phyloP scores from a whole-genome alignment of 805 yeast species.

The Yamadazyma kitorensis region DNA sequence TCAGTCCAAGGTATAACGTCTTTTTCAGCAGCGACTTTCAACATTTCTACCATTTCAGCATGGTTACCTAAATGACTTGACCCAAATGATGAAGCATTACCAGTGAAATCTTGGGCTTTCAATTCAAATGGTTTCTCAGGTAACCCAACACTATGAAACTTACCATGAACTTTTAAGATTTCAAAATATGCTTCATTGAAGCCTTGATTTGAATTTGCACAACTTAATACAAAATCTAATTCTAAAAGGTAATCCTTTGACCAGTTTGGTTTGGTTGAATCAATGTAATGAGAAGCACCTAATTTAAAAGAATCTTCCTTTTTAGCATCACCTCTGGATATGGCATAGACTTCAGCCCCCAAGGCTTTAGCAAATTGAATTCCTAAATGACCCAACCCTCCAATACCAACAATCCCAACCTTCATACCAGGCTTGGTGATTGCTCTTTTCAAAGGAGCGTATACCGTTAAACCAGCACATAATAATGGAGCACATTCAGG shows the following conservation, averaged over 20 bases:
- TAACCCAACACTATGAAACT: constrained; percentile 64
- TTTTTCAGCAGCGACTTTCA: constrained; percentile 60
- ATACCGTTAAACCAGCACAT: constrained; percentile 57
- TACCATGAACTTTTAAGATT: constrained; percentile 55
- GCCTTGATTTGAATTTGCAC: constrained; percentile 36
- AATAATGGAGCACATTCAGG: constrained; percentile 49
- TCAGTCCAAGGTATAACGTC: constrained; percentile 63
- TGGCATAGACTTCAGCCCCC: constrained; percentile 61
- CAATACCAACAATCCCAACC: constrained; percentile 62
- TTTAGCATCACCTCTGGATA: constrained; percentile 51
- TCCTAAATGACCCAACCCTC: constrained; percentile 66
- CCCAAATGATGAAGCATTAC: constrained; percentile 50
- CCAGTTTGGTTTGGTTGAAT: constrained; percentile 42
- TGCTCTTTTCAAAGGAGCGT: constrained; percentile 40
- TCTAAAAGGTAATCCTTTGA: constrained; percentile 8
- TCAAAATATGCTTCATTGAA: constrained; percentile 29
- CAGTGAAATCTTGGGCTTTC: constrained; percentile 51
- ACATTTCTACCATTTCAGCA: constrained; percentile 63
- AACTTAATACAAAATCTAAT: constrained; percentile 48
- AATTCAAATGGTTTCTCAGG: constrained; percentile 49
- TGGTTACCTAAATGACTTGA: constrained; percentile 62
- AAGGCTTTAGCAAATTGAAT: constrained; percentile 57
- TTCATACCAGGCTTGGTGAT: constrained; percentile 32
- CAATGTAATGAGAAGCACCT: constrained; percentile 55
- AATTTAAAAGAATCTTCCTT: constrained; percentile 49